Conservation (phyloP, 495 filamentous ascomycete genomes). For the Rusavskia elegans region DNA sequence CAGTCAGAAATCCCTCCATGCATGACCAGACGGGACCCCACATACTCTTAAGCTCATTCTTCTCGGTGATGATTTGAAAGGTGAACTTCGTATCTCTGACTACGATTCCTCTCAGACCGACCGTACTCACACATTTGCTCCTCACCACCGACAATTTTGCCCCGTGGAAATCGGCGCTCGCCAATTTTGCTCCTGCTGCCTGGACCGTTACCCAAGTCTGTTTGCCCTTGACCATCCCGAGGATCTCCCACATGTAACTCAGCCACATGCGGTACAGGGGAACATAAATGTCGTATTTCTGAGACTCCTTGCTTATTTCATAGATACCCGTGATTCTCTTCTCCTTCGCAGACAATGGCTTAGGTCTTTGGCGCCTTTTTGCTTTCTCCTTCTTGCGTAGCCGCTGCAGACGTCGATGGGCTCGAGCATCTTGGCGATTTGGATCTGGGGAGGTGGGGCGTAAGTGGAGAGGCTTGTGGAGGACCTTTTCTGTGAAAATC, state of each 20-base stretch:
- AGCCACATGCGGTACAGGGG: constrained; percentile 67
- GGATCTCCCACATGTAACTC: constrained; percentile 63
- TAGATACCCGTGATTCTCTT: constrained; percentile 60
- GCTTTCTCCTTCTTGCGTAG: constrained; percentile 38
- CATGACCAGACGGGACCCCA: background rate
- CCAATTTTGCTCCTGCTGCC: constrained; percentile 49
- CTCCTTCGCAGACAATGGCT: constrained; percentile 64
- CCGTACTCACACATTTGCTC: constrained; percentile 61
- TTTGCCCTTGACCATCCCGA: constrained; percentile 33
- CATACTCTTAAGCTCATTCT: constrained; percentile 45
- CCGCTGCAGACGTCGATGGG: constrained; percentile 41
- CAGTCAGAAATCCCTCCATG: background rate
- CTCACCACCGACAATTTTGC: constrained; percentile 71
- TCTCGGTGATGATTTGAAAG: constrained; percentile 64
- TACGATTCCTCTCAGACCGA: constrained; percentile 74
- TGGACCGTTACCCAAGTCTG: constrained; percentile 29
- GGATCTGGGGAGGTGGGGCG: constrained; percentile 50
- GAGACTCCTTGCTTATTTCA: constrained; percentile 48
- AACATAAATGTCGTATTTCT: constrained; percentile 61
- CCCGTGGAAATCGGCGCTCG: constrained; percentile 79
- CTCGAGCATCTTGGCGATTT: constrained; percentile 42
- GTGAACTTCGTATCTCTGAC: constrained; percentile 74
- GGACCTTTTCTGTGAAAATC: constrained; percentile 69
- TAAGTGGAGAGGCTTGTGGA: constrained; percentile 67
- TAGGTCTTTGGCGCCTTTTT: constrained; percentile 47